A percentile compares a stretch with the other conserved stretches of the same genome.
These are phyloP conservation scores for Metroxylon sagu DNA, from an alignment of 176 grass and related monocot genomes.

Conservation along the genomic window DNA sequence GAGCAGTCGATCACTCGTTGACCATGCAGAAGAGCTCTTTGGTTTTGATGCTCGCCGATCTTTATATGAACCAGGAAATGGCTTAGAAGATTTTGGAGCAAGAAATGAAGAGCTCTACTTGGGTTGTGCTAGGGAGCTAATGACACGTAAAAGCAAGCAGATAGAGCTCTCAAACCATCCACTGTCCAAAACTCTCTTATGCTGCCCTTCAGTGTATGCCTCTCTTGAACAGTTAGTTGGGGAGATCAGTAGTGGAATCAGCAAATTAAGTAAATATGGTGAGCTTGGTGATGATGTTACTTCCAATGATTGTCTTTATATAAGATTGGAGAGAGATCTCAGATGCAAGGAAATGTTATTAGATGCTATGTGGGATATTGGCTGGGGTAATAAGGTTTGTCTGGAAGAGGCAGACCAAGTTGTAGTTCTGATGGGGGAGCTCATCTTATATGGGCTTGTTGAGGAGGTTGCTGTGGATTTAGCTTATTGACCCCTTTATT, in stretches of 20 bases:
- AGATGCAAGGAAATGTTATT: constrained; percentile 25
- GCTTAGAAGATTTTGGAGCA: constrained; percentile 3
- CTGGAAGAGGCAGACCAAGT: constrained; percentile 53
- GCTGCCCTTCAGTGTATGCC: constrained; percentile 12
- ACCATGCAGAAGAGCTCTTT: constrained; percentile 22
- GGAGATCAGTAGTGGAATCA: constrained; percentile 26
- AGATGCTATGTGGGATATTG: constrained; percentile 50
- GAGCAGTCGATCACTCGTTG: constrained; percentile 31
- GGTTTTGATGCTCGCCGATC: background rate
- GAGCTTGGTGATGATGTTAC: background rate
- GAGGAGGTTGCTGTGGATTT: constrained; percentile 44
- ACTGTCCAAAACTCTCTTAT: constrained; percentile 8
- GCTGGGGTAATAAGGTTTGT: constrained; percentile 52
- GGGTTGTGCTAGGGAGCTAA: constrained; percentile 45
- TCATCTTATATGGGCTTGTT: constrained; percentile 36
- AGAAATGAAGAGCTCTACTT: constrained; percentile 27
- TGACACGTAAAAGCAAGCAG: constrained; percentile 34
- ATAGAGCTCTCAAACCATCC: constrained; percentile 15
- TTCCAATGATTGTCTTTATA: constrained; percentile 34
- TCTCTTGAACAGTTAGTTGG: constrained; percentile 41
- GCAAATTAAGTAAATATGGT: constrained; percentile 30
- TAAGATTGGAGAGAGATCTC: constrained; percentile 78
- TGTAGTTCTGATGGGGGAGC: constrained; percentile 29
- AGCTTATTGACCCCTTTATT: background rate
- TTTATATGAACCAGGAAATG: constrained; percentile 11